These are phyloP conservation scores for Solanum raphanifolium DNA, from an alignment of 257 asterid genomes.

Conservation along the genomic window DNA sequence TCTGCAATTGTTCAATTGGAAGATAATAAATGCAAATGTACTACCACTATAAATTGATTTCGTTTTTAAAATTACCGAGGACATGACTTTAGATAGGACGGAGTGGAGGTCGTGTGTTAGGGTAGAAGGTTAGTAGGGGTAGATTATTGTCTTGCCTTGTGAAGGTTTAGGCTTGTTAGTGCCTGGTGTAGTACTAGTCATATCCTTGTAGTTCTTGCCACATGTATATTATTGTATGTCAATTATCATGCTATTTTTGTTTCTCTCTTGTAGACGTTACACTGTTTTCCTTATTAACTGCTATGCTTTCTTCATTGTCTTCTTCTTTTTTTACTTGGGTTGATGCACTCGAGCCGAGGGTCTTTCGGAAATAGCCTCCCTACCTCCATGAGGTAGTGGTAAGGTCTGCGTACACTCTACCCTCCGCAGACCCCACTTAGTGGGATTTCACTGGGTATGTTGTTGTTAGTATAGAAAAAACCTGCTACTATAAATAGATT, in stretches of 20 bases:
- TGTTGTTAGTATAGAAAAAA: neutral
- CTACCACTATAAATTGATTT: neutral
- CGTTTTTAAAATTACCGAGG: neutral
- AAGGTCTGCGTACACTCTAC: neutral
- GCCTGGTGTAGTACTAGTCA: neutral
- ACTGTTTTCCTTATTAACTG: neutral
- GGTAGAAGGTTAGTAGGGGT: neutral
- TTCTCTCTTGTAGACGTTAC: neutral
- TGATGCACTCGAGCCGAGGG: neutral
- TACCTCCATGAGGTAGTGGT: too few relatives aligned
- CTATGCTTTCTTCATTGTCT: neutral
- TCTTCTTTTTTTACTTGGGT: neutral
- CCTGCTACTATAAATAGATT: neutral
- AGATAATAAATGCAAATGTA: neutral
- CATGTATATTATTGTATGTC: neutral
- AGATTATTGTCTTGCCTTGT: neutral
- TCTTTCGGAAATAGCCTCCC: neutral
- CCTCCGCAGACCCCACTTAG: neutral
- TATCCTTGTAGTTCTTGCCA: neutral
- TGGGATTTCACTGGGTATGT: neutral
- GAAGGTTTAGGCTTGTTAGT: neutral
- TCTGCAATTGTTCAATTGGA: neutral
- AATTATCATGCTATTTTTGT: too few relatives aligned
- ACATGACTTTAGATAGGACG: neutral
- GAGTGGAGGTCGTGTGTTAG: neutral